Conservation (phyloP, 208 protist genomes). For the Crithidia mellificae region DNA sequence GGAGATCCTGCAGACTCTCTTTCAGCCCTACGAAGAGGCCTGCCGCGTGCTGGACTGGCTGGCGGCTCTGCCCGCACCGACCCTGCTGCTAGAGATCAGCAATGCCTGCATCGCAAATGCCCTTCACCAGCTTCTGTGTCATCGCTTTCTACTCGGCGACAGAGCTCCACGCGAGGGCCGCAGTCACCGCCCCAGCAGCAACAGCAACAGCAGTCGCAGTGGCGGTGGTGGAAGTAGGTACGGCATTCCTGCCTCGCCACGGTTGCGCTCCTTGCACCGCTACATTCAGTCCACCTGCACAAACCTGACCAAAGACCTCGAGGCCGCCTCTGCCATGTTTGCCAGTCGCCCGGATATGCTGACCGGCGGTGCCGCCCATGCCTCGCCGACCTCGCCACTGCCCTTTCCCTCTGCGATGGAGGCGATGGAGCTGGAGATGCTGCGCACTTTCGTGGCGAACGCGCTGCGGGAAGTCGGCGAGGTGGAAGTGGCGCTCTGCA, state of each 20-base stretch:
- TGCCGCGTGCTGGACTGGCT: conserved; percentile 61
- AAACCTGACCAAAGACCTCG: conserved; percentile 45
- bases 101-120: conserved; percentile 64
- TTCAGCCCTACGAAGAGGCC: conserved; percentile 51
- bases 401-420: conserved; percentile 10
- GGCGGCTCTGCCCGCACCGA: conserved; percentile 27
- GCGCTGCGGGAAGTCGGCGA: conserved; percentile 55
- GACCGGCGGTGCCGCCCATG: not conserved
- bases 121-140: conserved; percentile 62
- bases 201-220: not conserved
- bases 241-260: conserved; percentile 11
- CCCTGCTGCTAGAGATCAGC: conserved; percentile 54
- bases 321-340: conserved; percentile 35
- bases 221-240: no score
- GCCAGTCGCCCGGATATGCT: not conserved
- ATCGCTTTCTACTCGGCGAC: conserved; percentile 54
- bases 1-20: conserved; percentile 49
- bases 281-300: conserved; percentile 38
- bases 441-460: conserved; percentile 39
- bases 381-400: not conserved
- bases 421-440: conserved; percentile 40
- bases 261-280: conserved; percentile 31
- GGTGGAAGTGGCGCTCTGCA: conserved; percentile 61
- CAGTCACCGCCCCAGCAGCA: not conserved
- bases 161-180: not conserved